phyloP scores from a whole-genome alignment of 306 rosid genomes.

The Castanea mollissima region DNA sequence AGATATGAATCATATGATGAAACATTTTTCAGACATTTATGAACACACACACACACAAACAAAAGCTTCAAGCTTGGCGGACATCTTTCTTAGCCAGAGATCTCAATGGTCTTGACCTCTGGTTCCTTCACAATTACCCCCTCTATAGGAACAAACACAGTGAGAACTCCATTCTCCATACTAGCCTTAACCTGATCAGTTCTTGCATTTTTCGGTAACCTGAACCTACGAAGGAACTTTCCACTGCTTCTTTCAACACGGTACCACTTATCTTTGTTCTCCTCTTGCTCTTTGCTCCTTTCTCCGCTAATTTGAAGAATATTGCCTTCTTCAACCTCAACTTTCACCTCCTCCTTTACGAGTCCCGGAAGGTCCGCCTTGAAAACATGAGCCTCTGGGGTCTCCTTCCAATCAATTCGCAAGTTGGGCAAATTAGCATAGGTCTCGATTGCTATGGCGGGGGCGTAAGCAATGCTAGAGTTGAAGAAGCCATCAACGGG shows the following conservation, averaged over 20 bases:
- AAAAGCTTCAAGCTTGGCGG: neutral
- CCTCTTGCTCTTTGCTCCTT: slow-evolving; percentile 13
- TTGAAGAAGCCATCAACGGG: slow-evolving; percentile 9
- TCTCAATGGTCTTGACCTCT: slow-evolving; percentile 3
- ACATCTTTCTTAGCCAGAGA: slow-evolving; percentile 4
- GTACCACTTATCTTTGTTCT: slow-evolving; percentile 14
- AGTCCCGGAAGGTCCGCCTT: slow-evolving; percentile 19
- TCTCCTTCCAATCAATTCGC: slow-evolving; percentile 22
- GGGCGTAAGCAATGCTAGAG: too few relatives aligned
- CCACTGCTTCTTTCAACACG: slow-evolving; percentile 15
- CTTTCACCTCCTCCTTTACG: slow-evolving; percentile 17
- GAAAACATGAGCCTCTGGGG: slow-evolving; percentile 15
- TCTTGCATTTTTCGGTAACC: slow-evolving; percentile 7
- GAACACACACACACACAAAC: neutral
- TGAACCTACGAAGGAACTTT: slow-evolving; percentile 18
- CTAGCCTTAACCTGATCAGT: slow-evolving; percentile 13
- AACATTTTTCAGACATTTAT: too few relatives aligned
- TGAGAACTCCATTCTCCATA: slow-evolving; percentile 17
- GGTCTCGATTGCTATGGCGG: neutral
- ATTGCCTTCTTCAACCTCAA: slow-evolving; percentile 18
- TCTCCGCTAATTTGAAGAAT: slow-evolving; percentile 18
- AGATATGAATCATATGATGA: too few relatives aligned
- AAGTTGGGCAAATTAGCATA: slow-evolving; percentile 4
- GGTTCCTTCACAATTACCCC: slow-evolving; percentile 4
- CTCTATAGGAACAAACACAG: neutral